phyloP scores from a whole-genome alignment of 2,329 filamentous ascomycete genomes.

The Sarocladium brachiariae region DNA sequence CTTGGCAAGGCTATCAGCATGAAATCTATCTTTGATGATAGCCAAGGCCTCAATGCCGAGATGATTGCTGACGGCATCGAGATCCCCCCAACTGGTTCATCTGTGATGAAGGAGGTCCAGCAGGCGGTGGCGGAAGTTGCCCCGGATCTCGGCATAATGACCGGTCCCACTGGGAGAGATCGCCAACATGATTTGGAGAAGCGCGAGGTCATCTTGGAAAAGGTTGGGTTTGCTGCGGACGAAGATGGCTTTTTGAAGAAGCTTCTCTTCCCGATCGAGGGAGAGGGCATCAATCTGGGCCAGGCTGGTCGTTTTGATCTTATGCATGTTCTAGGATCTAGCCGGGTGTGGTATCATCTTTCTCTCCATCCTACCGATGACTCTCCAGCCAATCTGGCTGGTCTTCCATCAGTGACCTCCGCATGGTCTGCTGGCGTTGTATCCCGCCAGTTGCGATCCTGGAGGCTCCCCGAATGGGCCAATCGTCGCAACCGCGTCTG shows the following conservation, averaged over 20 bases:
- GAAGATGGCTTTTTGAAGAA: conserved; percentile 76
- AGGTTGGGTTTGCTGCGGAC: conserved; percentile 74
- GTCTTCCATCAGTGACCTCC: conserved; percentile 63
- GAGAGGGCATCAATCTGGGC: conserved; percentile 74
- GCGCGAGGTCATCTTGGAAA: conserved; percentile 77
- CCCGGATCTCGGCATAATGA: conserved; percentile 70
- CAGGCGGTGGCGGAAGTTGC: conserved; percentile 70
- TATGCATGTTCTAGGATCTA: conserved; percentile 65
- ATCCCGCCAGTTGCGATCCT: conserved; percentile 85
- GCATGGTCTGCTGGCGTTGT: conserved; percentile 91
- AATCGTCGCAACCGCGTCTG: conserved; percentile 86
- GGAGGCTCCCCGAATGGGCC: conserved; percentile 93
- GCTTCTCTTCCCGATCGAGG: conserved; percentile 70
- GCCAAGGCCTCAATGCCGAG: conserved; percentile 86
- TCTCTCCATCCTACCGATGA: conserved; percentile 89
- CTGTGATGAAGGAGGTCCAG: conserved; percentile 81
- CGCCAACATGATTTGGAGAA: conserved; percentile 74
- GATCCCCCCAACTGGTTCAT: conserved; percentile 66
- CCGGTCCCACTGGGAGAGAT: conserved; percentile 60
- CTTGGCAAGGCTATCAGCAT: conserved; percentile 85
- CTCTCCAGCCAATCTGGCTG: conserved; percentile 65
- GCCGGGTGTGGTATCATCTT: conserved; percentile 92
- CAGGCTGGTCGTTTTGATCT: conserved; percentile 75
- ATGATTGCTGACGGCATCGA: conserved; percentile 94
- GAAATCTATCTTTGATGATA: conserved; percentile 87